Evolutionary conservation across 495 filamentous ascomycete species (phyloP).

Genomic region (Xylaria venustula): DNA sequence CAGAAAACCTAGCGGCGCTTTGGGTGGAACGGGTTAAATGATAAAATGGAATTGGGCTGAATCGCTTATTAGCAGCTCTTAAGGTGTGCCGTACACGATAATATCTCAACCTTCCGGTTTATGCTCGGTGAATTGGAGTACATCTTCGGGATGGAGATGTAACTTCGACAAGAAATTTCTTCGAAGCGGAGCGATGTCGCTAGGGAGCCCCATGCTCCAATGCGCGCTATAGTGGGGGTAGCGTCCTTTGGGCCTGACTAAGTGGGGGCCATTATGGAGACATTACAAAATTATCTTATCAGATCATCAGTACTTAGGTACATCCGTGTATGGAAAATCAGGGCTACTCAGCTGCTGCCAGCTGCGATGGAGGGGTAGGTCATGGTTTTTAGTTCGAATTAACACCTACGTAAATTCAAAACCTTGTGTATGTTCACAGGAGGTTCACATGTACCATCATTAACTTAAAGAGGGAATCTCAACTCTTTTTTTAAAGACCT

Average conservation of each 20-base stretch:
- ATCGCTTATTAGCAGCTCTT: not conserved
- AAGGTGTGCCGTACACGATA: not conserved
- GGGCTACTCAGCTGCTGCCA: conserved; percentile 3
- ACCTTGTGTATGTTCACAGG: too few relatives aligned
- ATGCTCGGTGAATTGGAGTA: conserved; percentile 17
- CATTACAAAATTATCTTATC: conserved; percentile 14
- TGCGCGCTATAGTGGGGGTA: not conserved
- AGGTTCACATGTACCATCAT: too few relatives aligned
- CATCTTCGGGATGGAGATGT: conserved; percentile 1
- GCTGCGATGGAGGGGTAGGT: conserved; percentile 7
- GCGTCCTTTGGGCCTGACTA: not conserved
- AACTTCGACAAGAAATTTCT: conserved; percentile 6
- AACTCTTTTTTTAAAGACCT: not conserved
- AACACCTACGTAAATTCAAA: not conserved
- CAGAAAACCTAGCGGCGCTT: not conserved
- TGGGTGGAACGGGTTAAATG: not conserved
- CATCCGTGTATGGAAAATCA: not conserved
- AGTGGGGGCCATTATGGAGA: not conserved
- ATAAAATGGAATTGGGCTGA: not conserved
- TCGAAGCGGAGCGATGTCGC: conserved; percentile 16
- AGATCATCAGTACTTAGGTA: conserved; percentile 18
- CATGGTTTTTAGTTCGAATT: not conserved
- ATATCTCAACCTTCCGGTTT: conserved; percentile 8
- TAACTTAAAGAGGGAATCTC: too few relatives aligned
- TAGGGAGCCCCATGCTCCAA: not conserved